Evolutionary conservation across 2,329 filamentous ascomycete genomes (phyloP).

Genomic region (Xylariaceae sp.): DNA sequence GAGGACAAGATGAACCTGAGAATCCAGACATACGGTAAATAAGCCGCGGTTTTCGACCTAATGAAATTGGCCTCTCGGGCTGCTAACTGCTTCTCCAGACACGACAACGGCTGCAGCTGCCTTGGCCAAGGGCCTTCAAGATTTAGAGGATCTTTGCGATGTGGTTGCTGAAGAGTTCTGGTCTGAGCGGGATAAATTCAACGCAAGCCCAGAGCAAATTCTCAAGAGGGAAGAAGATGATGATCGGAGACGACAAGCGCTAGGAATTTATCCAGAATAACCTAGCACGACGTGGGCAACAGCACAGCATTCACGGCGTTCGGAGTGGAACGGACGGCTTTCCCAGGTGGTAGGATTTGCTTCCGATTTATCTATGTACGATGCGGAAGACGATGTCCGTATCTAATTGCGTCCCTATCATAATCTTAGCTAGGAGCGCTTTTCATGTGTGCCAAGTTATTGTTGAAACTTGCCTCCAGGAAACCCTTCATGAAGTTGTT

Average conservation of each 20-base stretch:
- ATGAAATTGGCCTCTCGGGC: background rate
- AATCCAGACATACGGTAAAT: constrained; percentile 92
- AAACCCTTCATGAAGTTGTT: constrained; percentile 93
- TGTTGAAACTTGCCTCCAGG: constrained; percentile 71
- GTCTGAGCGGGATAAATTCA: constrained; percentile 65
- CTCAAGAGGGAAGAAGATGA: constrained; percentile 14
- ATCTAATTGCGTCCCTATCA: constrained; percentile 59
- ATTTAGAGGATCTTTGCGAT: constrained; percentile 90
- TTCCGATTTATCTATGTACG: constrained; percentile 42
- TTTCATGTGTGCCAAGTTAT: constrained; percentile 1
- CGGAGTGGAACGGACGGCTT: constrained; percentile 33
- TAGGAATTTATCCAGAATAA: background rate
- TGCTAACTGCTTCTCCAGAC: constrained; percentile 55
- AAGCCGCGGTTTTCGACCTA: constrained; percentile 14
- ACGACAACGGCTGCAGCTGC: constrained; percentile 80
- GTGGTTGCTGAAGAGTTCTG: constrained; percentile 91
- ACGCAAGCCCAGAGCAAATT: constrained; percentile 31
- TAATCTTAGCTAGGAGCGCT: constrained; percentile 25
- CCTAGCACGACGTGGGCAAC: constrained; percentile 3
- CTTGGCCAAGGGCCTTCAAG: constrained; percentile 84
- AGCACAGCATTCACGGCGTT: constrained; percentile 36
- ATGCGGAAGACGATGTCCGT: constrained; percentile 36
- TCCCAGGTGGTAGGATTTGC: constrained; percentile 38
- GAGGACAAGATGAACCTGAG: constrained; percentile 96
- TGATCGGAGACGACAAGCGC: constrained; percentile 6